A percentile compares a stretch with the other conserved stretches of the same genome.
Conservation (phyloP, 2,329 filamentous ascomycete genomes). For the Colletotrichum godetiae region DNA sequence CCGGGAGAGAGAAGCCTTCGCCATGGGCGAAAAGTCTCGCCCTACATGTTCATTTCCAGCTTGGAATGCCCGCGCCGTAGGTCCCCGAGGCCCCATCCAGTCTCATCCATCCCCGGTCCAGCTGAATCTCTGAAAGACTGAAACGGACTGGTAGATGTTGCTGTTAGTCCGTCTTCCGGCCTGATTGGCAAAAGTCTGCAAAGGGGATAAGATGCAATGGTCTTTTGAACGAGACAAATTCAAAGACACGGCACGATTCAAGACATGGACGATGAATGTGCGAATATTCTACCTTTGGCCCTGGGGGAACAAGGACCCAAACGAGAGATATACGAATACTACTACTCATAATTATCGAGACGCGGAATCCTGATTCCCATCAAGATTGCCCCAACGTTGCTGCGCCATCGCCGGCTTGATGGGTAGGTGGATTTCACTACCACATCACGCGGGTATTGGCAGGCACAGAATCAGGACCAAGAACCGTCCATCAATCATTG, state of each 20-base stretch:
- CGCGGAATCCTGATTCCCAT: conserved; percentile 2
- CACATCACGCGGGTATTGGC: conserved; percentile 5
- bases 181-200: background rate
- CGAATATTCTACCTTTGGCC: background rate
- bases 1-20: conserved; percentile 22
- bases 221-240: conserved; percentile 1
- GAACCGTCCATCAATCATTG: background rate
- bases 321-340: background rate
- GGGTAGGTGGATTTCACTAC: conserved; percentile 12
- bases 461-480: background rate
- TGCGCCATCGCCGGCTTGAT: background rate
- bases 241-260: background rate
- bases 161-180: background rate
- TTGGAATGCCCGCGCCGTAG: conserved; percentile 5
- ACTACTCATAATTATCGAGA: background rate
- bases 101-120: background rate
- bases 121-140: background rate
- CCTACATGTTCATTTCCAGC: conserved; percentile 1
- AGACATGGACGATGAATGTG: background rate
- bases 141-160: background rate
- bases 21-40: background rate
- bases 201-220: background rate
- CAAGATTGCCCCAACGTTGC: background rate
- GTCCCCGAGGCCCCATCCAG: background rate
- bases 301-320: too few species aligned